Base-by-base conservation (phyloP, 257 asterid genomes). In the Sherardia arvensis region DNA sequence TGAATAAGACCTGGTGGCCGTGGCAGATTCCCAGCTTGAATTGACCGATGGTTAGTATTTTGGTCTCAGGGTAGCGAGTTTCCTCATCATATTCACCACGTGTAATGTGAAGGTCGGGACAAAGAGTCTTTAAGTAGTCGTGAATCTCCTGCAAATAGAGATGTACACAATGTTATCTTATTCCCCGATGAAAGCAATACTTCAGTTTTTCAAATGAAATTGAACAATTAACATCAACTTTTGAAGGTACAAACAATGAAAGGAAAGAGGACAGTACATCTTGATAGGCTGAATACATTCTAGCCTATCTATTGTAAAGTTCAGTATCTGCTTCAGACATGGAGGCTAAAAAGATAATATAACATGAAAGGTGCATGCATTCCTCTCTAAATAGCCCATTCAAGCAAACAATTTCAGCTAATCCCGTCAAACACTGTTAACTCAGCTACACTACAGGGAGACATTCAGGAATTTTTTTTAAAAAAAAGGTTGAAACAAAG, bases 1-100 rank as follows among this genome's bases (percentile, higher is more conserved):
- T 27, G 74, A 65, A 61, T 2, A 63, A 3, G 48, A 92, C 98
- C 97, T 88, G 98, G 77, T 91, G 96, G 61, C 98, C 98, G 77
- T 91, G 96, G 84, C 98, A 91, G 30, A 91, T 76, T 34, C 98
- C 98, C 18, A 91, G 88, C 86, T 91, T 91, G 73, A 91, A 91
- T 80, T 91, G 98, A 21, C 98, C 96, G 59, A 91, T 85, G 12
- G 90, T 91, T 48, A 91, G 69, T 30, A 90, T 86, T 77, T 91
- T 91, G 40, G 95, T 91, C 67, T 91, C 98, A 0, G 96, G 98
- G 68, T 91, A 88, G 60, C 90, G 94, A 8, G 91, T 53, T 26
- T 88, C 95, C 84, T 86, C 98, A 32, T 91, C 98, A 67, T 86
- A 91, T 71, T 91, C 98, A 38, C 98, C 96, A 36, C 92, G 87